Percentiles rank a stretch among this genome's conserved stretches.
These are phyloP conservation scores for Coniella vitis DNA, from an alignment of 2,329 filamentous ascomycete species.

Conservation along the genomic window DNA sequence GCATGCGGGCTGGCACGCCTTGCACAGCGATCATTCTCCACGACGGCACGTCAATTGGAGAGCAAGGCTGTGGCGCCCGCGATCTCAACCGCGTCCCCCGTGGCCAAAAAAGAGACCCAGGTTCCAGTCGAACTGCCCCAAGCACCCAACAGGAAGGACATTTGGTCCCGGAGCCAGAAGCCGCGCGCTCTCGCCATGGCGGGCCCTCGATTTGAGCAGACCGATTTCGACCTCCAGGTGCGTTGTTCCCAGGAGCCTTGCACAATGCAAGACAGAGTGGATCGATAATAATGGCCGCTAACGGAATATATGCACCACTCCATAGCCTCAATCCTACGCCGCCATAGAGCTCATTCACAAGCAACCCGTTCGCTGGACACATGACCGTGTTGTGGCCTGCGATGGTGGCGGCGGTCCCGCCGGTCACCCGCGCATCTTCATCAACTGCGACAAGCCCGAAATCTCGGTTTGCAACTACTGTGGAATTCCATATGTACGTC, in stretches of 20 bases:
- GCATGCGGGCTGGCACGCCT: constrained; percentile 37
- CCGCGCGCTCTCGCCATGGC: constrained; percentile 79
- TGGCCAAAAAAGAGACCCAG: constrained; percentile 36
- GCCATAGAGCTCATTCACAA: constrained; percentile 96
- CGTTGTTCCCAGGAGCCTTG: constrained; percentile 21
- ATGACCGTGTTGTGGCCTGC: constrained; percentile 74
- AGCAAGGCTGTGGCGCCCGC: constrained; percentile 30
- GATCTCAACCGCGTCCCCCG: constrained; percentile 34
- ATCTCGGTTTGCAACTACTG: constrained; percentile 90
- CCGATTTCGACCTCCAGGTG: constrained; percentile 87
- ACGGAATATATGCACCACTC: constrained; percentile 17
- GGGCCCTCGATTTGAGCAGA: constrained; percentile 95
- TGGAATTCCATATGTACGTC: constrained; percentile 80
- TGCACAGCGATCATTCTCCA: constrained; percentile 40
- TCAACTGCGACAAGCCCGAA: constrained; percentile 96
- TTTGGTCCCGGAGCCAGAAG: constrained; percentile 85
- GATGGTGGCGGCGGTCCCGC: constrained; percentile 87
- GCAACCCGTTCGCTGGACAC: constrained; percentile 88
- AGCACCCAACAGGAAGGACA: constrained; percentile 74
- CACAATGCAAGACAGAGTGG: background rate
- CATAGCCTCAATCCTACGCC: constrained; percentile 76
- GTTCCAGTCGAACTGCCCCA: constrained; percentile 53
- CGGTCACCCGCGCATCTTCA: constrained; percentile 90
- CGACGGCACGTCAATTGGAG: constrained; percentile 41
- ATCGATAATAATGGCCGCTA: constrained; percentile 18